phyloP scores from a whole-genome alignment of 1,139 yeast genomes.

The Sugiyamaella neomexicana region DNA sequence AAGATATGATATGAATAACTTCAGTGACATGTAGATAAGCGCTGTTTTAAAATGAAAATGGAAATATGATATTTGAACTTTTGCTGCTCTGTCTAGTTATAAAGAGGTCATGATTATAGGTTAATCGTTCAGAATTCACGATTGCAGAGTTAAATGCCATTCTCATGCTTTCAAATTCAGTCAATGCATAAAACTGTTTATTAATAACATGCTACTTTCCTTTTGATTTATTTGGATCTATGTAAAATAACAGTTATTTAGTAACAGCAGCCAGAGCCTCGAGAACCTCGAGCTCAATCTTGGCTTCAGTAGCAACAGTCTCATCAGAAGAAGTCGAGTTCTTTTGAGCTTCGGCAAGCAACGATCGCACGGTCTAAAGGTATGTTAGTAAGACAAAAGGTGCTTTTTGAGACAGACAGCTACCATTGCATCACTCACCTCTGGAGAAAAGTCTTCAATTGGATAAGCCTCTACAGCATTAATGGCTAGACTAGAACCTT shows the following conservation, averaged over 20 bases:
- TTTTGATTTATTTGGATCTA: conserved; percentile 6
- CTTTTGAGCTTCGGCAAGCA: conserved; percentile 94
- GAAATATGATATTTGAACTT: no score
- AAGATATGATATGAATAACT: no score
- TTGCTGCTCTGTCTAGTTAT: no score
- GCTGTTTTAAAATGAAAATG: no score
- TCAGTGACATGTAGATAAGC: no score
- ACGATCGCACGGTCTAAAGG: conserved; percentile 60
- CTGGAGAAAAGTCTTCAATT: conserved; percentile 82
- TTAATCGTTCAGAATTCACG: no score
- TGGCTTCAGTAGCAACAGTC: conserved; percentile 89
- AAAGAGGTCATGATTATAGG: no score
- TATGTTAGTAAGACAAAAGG: conserved; percentile 7
- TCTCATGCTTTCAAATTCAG: no score
- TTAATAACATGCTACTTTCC: conserved; percentile 10
- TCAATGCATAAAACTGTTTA: neutral
- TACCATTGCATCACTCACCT: conserved; percentile 34
- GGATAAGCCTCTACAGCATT: conserved; percentile 96
- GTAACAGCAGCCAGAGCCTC: conserved; percentile 91
- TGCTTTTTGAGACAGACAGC: no score
- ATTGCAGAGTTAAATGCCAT: no score
- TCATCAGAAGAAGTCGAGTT: conserved; percentile 81
- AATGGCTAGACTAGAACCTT: conserved; percentile 87
- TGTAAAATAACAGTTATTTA: conserved; percentile 50
- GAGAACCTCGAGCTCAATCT: conserved; percentile 91